These are phyloP conservation scores for Pseudonitzschia pungens DNA, from an alignment of 108 stramenopile genomes.

Conservation along the genomic window DNA sequence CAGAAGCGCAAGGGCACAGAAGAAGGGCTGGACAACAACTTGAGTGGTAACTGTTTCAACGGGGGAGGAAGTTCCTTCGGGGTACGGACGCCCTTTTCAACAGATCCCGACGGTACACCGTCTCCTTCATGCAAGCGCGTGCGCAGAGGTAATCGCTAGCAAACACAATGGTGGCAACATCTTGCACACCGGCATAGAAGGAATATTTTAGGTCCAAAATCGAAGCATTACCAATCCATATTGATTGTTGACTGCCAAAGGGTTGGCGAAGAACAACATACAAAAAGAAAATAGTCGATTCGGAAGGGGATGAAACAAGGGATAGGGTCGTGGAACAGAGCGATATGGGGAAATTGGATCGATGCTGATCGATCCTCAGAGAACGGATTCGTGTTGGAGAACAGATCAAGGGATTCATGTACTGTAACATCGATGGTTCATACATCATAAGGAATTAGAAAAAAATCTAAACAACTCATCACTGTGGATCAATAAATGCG, in stretches of 20 bases:
- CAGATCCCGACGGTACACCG: no score
- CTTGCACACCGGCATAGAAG: background rate
- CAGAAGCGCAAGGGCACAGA: background rate
- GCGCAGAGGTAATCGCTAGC: background rate
- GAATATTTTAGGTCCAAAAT: background rate
- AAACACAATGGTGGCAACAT: background rate
- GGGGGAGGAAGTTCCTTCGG: background rate
- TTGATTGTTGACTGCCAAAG: background rate
- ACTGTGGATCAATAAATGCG: no score
- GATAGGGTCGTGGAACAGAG: background rate
- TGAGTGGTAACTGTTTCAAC: background rate
- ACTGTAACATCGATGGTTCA: no score
- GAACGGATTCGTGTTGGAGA: background rate
- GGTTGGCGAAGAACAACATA: background rate
- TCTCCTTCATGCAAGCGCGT: background rate
- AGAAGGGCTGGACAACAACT: background rate
- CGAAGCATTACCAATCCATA: background rate
- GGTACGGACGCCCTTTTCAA: no score
- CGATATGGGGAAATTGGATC: background rate
- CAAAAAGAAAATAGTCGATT: background rate
- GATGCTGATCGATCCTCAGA: background rate
- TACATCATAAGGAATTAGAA: no score
- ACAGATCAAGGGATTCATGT: no score
- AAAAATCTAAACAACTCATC: no score
- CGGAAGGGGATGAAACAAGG: background rate